Conservation (phyloP, 805 yeast species). For the Torulaspora gathmanii region DNA sequence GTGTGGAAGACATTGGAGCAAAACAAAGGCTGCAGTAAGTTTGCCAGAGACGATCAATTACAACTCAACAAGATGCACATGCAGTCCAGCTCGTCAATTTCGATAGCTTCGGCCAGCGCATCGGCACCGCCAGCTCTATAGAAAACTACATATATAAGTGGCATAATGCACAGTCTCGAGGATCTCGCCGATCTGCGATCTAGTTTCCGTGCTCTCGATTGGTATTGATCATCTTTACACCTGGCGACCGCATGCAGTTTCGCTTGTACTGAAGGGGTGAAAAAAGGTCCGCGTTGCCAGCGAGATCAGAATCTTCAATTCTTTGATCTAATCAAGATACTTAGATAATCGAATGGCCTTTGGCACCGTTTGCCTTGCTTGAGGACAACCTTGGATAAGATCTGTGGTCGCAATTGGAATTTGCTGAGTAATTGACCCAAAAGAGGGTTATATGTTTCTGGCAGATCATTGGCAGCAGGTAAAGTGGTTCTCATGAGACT, state of each 20-base stretch:
- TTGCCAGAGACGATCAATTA: constrained; percentile 22
- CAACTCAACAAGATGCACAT: constrained; percentile 6
- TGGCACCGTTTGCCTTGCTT: background rate
- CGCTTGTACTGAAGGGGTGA: background rate
- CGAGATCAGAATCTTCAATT: background rate
- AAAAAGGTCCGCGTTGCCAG: background rate
- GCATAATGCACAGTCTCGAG: too few species aligned
- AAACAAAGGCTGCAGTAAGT: constrained; percentile 24
- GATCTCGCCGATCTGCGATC: too few species aligned
- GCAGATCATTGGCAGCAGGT: background rate
- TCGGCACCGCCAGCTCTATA: constrained; percentile 2
- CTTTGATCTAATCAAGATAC: background rate
- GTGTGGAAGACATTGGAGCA: constrained; percentile 16
- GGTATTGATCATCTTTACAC: too few species aligned
- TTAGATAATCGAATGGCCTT: too few species aligned
- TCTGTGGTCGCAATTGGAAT: background rate
- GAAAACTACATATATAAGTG: background rate
- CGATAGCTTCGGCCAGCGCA: constrained; percentile 2
- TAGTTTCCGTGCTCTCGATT: too few species aligned
- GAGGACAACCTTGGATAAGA: background rate
- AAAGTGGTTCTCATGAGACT: constrained; percentile 5
- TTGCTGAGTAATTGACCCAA: background rate
- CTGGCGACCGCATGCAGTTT: too few species aligned
- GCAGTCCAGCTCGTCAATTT: background rate
- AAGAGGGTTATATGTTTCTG: constrained; percentile 1